Base-by-base conservation (phyloP, 2,329 filamentous ascomycete genomes). In the Monilinia aucupariae region DNA sequence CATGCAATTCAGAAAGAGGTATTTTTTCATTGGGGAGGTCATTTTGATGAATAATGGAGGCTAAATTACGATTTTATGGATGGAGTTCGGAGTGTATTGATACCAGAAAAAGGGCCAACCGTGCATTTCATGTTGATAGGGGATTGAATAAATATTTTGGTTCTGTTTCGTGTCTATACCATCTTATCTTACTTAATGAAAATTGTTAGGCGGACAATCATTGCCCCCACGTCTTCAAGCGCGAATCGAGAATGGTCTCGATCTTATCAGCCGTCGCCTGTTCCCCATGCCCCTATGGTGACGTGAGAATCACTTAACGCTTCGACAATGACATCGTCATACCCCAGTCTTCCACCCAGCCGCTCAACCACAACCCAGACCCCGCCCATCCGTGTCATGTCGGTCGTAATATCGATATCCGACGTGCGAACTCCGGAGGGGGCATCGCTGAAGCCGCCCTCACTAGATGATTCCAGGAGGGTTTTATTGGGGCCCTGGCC, bases 351-450 rank as follows among this genome's bases (percentile, higher is more conserved):
- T 20, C 61, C 82, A n/a, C 86, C 89, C 70, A 93, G 82, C 67
- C 89, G 82, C 75, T 97, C 92, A 49, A 97, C 78, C 7, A 96
- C 87, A 60, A 97, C 78, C 88, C 89, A 96, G 63, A 92, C 74
- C 22, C 86, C 86, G 25, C 82, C 82, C 12, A 76, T 76, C 37
- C 76, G 76, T 63, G 79, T 77, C 67, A 82, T 75, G n/a, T 78
- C 80, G 0, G 90, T 88, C 51, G 86, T 85, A 49, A 96, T 76
- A 75, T 96, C 88, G 59, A 96, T 81, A 67, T 93, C 87, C 17
- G 84, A 79, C 1, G 89, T 89, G 55, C 90, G 82, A 32, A 96
- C 80, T 0, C 85, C 85, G 64, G 81, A 79, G 7, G 81, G 80
- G 25, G 81, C 81, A 74, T 96, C 90, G 52, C 84, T 84, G 71